Evolutionary conservation across 805 yeast species (phyloP), one percentile per base, ranked within the genome.

Genomic region (Pichia sporocuriosa): DNA sequence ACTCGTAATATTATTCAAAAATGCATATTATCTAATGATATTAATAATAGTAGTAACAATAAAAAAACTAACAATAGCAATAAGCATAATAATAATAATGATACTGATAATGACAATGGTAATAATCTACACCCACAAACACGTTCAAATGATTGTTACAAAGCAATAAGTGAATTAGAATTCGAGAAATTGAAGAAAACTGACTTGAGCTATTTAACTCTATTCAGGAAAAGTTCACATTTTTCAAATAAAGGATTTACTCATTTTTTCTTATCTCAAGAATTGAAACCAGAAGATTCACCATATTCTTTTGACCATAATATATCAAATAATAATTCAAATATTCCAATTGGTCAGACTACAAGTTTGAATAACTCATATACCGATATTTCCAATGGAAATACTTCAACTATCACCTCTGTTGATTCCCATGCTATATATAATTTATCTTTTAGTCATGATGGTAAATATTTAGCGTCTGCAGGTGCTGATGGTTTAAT

Each of bases 391-490:
- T 26, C 38, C 6, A 25, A n/a, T 35, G 21, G 31, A 15, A 22
- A 1, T 8, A 26, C 17, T 21, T 17, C 32, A 12, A 27, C 35
- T 6, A 17, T 26, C 9, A 6, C 22, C 5, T 24, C 41, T 12
- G 19, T 37, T 6, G 44, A 41, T 15, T 20, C 30, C 2, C 39
- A 38, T 34, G 84, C 93, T 12, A 69, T 84, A n/a, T 85, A 88
- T 74, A 73, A 77, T 9, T 66, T 83, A 66, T 73, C 77, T 52
- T 89, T 89, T 61, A 79, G 84, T 43, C 60, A 61, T 11, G 95
- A 89, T 61, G 97, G 97, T 10, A 79, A 77, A 59, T 86, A 71
- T 57, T 61, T 89, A 52, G 96, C 96, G 0, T 75, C 84, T 2
- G 96, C 90, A 0, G 94, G 95, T 16, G 77, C 84, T 51, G 88